phyloP scores from a whole-genome alignment of 129 eudicot genomes.

The Lactuca sativa region DNA sequence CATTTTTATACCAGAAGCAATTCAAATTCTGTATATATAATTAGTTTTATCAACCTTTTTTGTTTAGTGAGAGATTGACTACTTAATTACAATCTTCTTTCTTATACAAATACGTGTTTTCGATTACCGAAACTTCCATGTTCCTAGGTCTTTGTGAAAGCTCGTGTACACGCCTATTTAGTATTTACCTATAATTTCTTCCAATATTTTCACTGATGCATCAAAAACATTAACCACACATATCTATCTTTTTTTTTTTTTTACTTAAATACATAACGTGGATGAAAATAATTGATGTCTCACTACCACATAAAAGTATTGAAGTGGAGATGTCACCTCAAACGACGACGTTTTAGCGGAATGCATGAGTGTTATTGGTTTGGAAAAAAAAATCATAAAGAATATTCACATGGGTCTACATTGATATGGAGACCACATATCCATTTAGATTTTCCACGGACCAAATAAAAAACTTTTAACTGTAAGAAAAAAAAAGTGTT shows the following conservation, averaged over 20 bases:
- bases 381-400: conserved; percentile 16
- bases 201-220: not conserved
- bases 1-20: not conserved
- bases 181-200: not conserved
- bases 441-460: not conserved
- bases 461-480: not conserved
- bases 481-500: not conserved
- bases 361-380: conserved; percentile 4
- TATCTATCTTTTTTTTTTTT: not conserved
- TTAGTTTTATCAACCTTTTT: not conserved
- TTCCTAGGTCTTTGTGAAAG: not conserved
- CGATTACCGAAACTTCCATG: not conserved
- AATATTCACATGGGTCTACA: conserved; percentile 28
- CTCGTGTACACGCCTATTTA: not conserved
- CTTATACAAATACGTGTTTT: not conserved
- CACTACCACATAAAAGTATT: conserved; percentile 16
- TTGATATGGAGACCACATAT: conserved; percentile 2
- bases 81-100: not conserved
- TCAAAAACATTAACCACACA: not conserved
- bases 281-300: conserved; percentile 20
- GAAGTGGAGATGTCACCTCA: conserved; percentile 22
- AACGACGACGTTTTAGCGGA: conserved; percentile 2
- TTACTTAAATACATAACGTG: conserved; percentile 1
- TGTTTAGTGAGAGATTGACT: not conserved
- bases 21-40: too few species aligned